These are phyloP conservation scores for Trametes polyzona DNA, from an alignment of 1,284 basidiomycete species.

Conservation along the genomic window DNA sequence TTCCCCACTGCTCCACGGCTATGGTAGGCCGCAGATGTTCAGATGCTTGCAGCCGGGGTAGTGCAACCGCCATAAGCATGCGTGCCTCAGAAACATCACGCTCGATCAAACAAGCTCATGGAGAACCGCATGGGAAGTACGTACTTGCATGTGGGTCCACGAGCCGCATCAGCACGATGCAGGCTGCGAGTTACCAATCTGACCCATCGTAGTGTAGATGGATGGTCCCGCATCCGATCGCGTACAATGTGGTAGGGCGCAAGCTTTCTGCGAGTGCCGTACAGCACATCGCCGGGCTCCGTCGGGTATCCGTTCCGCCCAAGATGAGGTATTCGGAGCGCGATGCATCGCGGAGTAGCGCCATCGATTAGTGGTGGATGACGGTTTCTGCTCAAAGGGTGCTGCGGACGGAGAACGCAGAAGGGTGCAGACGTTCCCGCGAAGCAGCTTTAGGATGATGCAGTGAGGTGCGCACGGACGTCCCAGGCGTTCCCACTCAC, in stretches of 20 bases:
- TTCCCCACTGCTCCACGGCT: too few species aligned
- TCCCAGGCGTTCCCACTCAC: constrained; percentile 1
- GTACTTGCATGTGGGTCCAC: too few species aligned
- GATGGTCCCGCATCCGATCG: too few species aligned
- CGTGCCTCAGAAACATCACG: too few species aligned
- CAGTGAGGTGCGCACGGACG: neutral
- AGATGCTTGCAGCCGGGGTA: too few species aligned
- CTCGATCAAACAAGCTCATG: too few species aligned
- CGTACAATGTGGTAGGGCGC: neutral
- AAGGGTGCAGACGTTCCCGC: neutral
- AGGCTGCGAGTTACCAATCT: too few species aligned
- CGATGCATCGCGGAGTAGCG: neutral
- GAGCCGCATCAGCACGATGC: too few species aligned
- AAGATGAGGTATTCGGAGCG: neutral
- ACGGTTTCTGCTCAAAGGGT: neutral
- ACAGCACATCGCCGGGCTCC: neutral
- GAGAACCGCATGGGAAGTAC: too few species aligned
- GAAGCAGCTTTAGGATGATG: neutral
- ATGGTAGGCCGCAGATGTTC: too few species aligned
- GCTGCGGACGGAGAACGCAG: constrained; percentile 2
- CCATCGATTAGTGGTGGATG: neutral
- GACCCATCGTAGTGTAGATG: neutral
- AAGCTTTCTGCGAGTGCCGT: neutral
- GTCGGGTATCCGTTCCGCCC: neutral
- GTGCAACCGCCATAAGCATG: too few species aligned